A percentile compares a stretch with the other conserved stretches of the same genome.
phyloP scores from a whole-genome alignment of 2,329 filamentous ascomycete species.

The Orbilia javanica region DNA sequence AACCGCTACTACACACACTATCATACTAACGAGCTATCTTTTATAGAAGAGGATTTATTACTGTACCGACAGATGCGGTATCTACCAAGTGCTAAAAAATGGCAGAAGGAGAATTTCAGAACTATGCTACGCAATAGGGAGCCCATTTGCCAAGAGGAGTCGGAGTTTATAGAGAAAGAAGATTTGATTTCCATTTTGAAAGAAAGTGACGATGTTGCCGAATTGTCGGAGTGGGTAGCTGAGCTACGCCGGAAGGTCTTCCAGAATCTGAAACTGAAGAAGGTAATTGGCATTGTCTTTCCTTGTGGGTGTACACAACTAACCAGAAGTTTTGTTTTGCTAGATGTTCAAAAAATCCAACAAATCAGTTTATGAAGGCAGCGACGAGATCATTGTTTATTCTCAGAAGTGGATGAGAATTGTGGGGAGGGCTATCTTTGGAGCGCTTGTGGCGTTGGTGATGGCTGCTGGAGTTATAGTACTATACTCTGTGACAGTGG shows the following conservation, averaged over 20 bases:
- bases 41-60: slow-evolving; percentile 36
- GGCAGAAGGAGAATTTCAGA: slow-evolving; percentile 33
- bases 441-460: slow-evolving; percentile 7
- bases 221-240: slow-evolving; percentile 30
- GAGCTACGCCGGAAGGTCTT: slow-evolving; percentile 10
- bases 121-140: slow-evolving; percentile 2
- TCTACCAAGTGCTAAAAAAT: slow-evolving; percentile 19
- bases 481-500: slow-evolving; percentile 15
- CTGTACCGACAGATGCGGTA: slow-evolving; percentile 34
- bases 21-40: background rate
- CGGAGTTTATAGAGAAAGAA: slow-evolving; percentile 22
- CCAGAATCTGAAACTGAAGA: background rate
- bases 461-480: slow-evolving; percentile 16
- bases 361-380: slow-evolving; percentile 16
- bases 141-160: slow-evolving; percentile 15
- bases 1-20: background rate
- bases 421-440: slow-evolving; percentile 19
- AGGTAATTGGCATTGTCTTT: background rate
- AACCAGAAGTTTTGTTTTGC: too few relatives aligned
- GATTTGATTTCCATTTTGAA: slow-evolving; percentile 35
- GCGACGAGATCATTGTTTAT: slow-evolving; percentile 5
- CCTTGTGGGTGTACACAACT: background rate
- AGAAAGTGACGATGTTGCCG: slow-evolving; percentile 25
- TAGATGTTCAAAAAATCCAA: slow-evolving; percentile 26
- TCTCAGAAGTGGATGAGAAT: slow-evolving; percentile 23